Percentiles rank a stretch among this genome's conserved stretches.
Evolutionary conservation across 176 grass and related monocot species (phyloP).

Genomic region (Paspalum vaginatum): DNA sequence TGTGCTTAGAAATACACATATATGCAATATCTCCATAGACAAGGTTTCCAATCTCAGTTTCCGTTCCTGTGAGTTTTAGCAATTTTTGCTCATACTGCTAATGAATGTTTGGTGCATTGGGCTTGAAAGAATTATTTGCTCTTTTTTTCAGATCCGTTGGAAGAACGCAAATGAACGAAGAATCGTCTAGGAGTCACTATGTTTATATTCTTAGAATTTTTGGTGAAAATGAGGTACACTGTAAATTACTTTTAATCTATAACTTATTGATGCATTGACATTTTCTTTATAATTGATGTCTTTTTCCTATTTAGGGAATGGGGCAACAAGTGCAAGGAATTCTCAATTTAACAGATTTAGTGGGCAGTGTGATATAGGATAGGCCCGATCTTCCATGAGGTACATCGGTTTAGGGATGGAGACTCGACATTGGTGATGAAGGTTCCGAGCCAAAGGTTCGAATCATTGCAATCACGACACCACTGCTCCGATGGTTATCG

Average conservation of each 20-base stretch:
- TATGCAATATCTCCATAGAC: too few relatives aligned
- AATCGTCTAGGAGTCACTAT: slow-evolving; percentile 91
- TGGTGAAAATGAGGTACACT: slow-evolving; percentile 74
- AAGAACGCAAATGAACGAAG: slow-evolving; percentile 87
- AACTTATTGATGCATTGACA: background rate
- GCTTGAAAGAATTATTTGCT: background rate
- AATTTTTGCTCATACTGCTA: too few relatives aligned
- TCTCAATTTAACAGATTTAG: slow-evolving; percentile 88
- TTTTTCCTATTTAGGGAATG: slow-evolving; percentile 57
- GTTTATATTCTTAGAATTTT: slow-evolving; percentile 81
- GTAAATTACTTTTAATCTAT: background rate
- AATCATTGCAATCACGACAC: too few relatives aligned
- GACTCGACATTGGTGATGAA: too few relatives aligned
- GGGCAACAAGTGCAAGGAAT: slow-evolving; percentile 90
- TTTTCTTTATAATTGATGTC: background rate
- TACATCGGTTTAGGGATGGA: too few relatives aligned
- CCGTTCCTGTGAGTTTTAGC: too few relatives aligned
- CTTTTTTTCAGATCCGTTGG: slow-evolving; percentile 63
- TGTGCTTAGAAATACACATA: too few relatives aligned
- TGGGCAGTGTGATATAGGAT: too few relatives aligned
- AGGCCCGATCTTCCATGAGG: too few relatives aligned
- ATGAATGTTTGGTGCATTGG: background rate
- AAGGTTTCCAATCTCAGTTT: too few relatives aligned
- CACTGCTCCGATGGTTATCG: too few relatives aligned
- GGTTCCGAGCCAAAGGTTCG: too few relatives aligned